phyloP scores from a whole-genome alignment of 148 eudicot genomes.

The Cornus florida region DNA sequence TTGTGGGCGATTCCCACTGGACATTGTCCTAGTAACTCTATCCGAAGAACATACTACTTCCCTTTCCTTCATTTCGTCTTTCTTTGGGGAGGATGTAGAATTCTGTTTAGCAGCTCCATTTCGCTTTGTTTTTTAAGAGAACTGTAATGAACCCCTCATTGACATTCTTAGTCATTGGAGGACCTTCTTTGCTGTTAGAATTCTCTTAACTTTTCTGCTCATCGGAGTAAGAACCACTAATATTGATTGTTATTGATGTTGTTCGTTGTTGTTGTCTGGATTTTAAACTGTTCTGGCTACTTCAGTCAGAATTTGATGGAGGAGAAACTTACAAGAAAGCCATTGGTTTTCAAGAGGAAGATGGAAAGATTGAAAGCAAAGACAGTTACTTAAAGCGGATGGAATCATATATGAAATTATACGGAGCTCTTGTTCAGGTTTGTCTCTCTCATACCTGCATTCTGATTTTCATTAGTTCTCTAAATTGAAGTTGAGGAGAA shows the following conservation, averaged over 20 bases:
- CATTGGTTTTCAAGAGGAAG: conserved; percentile 70
- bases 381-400: conserved; percentile 59
- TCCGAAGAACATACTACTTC: no score
- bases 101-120: no score
- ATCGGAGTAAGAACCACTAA: no score
- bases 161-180: no score
- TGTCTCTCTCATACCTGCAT: conserved; percentile 7
- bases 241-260: background rate
- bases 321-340: conserved; percentile 60
- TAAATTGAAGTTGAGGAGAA: background rate
- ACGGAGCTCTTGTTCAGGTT: conserved; percentile 97
- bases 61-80: no score
- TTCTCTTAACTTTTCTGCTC: no score
- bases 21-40: no score
- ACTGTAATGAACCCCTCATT: no score
- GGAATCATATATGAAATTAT: conserved; percentile 63
- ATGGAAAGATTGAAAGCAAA: conserved; percentile 58
- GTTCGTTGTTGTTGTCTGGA: background rate
- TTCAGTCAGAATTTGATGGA: conserved; percentile 54
- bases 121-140: no score
- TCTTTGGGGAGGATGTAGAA: no score
- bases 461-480: background rate
- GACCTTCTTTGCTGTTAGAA: no score
- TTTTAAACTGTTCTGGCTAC: conserved; percentile 3
- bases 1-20: no score